Conservation (phyloP, 1,284 basidiomycete species). For the Heterobasidion parviporum region DNA sequence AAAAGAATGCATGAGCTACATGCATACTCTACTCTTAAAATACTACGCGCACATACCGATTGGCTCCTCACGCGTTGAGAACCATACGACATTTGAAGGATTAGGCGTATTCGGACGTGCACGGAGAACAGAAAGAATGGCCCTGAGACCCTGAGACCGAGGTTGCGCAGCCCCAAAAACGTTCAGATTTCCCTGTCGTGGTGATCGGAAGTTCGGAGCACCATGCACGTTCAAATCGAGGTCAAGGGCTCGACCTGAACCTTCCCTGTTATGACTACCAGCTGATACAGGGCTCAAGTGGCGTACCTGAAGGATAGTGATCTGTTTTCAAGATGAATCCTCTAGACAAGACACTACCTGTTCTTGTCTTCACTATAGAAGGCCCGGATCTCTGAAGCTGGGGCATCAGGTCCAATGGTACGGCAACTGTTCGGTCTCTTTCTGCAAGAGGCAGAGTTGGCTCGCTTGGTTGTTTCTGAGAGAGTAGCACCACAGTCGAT, state of each 20-base stretch:
- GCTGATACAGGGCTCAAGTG: background rate
- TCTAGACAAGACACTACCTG: constrained; percentile 82
- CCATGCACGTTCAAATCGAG: constrained; percentile 91
- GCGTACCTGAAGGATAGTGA: constrained; percentile 76
- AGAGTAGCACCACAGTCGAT: background rate
- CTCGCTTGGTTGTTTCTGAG: constrained; percentile 4
- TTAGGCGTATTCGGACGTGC: constrained; percentile 61
- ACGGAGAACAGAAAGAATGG: constrained; percentile 83
- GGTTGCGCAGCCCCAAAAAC: constrained; percentile 95
- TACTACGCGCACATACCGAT: constrained; percentile 39
- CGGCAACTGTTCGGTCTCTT: background rate
- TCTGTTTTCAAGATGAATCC: constrained; percentile 94
- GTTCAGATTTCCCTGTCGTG: constrained; percentile 68
- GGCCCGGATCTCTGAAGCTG: constrained; percentile 56
- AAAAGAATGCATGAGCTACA: constrained; percentile 10
- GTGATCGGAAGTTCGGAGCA: constrained; percentile 92
- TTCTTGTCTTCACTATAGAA: constrained; percentile 80
- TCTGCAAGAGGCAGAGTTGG: constrained; percentile 1
- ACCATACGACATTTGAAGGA: constrained; percentile 73
- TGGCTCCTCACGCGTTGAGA: constrained; percentile 80
- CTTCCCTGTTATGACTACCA: background rate
- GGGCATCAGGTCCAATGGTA: constrained; percentile 45
- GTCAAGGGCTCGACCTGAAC: constrained; percentile 74
- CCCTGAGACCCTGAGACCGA: constrained; percentile 85
- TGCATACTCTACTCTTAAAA: background rate